Base-by-base conservation (phyloP, 164 flowering plant genomes). In the Liquidambar formosana region DNA sequence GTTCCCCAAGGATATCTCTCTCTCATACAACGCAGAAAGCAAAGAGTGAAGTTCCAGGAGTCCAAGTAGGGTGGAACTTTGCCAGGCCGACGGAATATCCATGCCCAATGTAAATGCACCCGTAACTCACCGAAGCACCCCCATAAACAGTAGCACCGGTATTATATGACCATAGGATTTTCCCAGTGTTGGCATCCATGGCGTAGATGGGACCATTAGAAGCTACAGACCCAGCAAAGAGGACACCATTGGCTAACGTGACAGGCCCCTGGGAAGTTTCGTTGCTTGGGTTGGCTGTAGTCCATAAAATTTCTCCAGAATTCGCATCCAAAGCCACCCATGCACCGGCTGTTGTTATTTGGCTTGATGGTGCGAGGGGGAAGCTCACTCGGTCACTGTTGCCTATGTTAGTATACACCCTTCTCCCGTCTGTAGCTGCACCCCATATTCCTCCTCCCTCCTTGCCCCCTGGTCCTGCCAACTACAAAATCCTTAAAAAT, bases 401-500 rank as follows among this genome's bases (percentile, higher is more conserved):
- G 18, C 49, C 83, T 12, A 84, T 80, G 81, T 84, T 83, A 1
- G 85, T 82, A 68, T 78, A 82, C 15, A 83, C 79, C 27, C 76
- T 75, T 56, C 2, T 33, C 16, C 81, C 83, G 27, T 84, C 83
- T 3, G 85, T 82, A 28, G 89, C 81, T 23, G 87, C 79, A 8
- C 87, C 87, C 89, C 89, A 83, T 3, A 63, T 67, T 52, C 89
- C 87, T 67, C 85, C 89, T 53, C 85, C 89, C 18, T 57, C 71
- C 2, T 4, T 4, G 48, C 84, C 67, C 2, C 89, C 87, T 0
- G 89, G 86, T 22, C 87, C 89, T 16, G 87, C 89, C 45, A 49
- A 57, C 86, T 85, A 57, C 61, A 21, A 18, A 1, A 25, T 49
- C 12, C 49, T 13, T 18, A 8, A 15, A 8, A 18, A 33, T 5